Base-by-base conservation (phyloP, 768 basidiomycete species). In the Glaciozyma martinii region DNA sequence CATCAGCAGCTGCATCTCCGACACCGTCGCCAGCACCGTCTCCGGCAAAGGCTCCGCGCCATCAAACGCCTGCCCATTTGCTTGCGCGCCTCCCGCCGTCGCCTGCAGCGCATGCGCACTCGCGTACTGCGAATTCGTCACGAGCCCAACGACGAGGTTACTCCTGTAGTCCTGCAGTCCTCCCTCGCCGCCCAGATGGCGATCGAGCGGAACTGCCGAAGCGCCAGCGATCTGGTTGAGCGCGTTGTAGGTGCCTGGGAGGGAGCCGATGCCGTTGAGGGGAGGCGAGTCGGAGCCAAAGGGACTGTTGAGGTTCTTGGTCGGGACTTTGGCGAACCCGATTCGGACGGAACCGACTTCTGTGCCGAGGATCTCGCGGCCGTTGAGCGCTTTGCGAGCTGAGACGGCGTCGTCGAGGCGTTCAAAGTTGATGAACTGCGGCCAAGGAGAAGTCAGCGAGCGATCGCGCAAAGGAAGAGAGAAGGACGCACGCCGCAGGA, bases 1-100 rank as follows among this genome's bases (percentile, higher is more conserved):
- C 87, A 98, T 87, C 68, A 99, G 87, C 95, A 89, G 77, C 97
- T 93, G 75, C 92, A 89, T 77, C 98, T 94, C 4, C 89, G 92
- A 61, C 93, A 21, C 8, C 12, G 19, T 27, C 0, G 44, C 68
- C 23, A 19, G 30, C 23, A 33, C 19, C 43, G 68, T 70, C 60
- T 70, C 68, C 19, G 56, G 27, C 43, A 79, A 77, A 61, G 79
- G 77, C 66, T 80, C 81, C 18, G 81, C 76, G n/a, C 80, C 50
- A 40, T 3, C 37, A 13, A 40, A 40, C 37, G 37, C 13, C 56
- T 27, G 52, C 47, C 27, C 42, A 25, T 49, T 46, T 42, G 32
- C 18, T 15, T n/a, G n/a, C n/a, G n/a, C n/a, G n/a, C 32, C 21
- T 23, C 19, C 46, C 16, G 19, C 7, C 9, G 21, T 25, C 6